A percentile compares a stretch with the other conserved stretches of the same genome.
These are phyloP conservation scores for Hydrangea macrophylla DNA, from an alignment of 148 eudicot genomes.

Conservation along the genomic window DNA sequence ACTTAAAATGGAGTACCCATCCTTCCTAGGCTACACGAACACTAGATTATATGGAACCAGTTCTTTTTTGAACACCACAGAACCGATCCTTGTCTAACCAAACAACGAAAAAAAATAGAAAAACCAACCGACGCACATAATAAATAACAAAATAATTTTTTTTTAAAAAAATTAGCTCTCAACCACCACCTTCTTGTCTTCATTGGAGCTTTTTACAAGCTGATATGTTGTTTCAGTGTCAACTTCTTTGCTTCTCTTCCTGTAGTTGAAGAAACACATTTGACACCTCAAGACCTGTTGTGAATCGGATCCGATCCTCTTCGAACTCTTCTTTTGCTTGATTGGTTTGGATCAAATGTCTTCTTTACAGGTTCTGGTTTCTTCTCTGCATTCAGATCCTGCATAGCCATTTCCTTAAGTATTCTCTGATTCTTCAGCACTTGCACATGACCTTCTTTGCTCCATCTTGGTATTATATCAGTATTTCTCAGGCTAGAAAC, in stretches of 20 bases:
- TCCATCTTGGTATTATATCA: constrained; percentile 20
- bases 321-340: constrained; percentile 60
- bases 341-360: constrained; percentile 34
- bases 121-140: not conserved
- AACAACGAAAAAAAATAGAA: not conserved
- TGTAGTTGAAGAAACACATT: constrained; percentile 4
- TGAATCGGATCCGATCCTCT: constrained; percentile 87
- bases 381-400: constrained; percentile 27
- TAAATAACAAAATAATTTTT: too few relatives aligned
- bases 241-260: constrained; percentile 12
- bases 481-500: constrained; percentile 38
- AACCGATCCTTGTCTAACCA: too few relatives aligned
- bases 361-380: constrained; percentile 27
- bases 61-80: too few relatives aligned
- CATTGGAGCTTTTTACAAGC: not conserved
- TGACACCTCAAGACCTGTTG: constrained; percentile 44
- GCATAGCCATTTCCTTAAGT: constrained; percentile 29
- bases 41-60: too few relatives aligned
- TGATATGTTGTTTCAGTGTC: not conserved
- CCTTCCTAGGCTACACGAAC: too few relatives aligned
- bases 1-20: too few relatives aligned
- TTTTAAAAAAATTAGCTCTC: not conserved
- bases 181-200: not conserved
- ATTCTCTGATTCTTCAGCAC: constrained; percentile 15
- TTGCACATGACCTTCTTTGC: constrained; percentile 17